Base-by-base conservation (phyloP, 225 moss, liverwort and hornwort genomes). In the Ulota crispa region DNA sequence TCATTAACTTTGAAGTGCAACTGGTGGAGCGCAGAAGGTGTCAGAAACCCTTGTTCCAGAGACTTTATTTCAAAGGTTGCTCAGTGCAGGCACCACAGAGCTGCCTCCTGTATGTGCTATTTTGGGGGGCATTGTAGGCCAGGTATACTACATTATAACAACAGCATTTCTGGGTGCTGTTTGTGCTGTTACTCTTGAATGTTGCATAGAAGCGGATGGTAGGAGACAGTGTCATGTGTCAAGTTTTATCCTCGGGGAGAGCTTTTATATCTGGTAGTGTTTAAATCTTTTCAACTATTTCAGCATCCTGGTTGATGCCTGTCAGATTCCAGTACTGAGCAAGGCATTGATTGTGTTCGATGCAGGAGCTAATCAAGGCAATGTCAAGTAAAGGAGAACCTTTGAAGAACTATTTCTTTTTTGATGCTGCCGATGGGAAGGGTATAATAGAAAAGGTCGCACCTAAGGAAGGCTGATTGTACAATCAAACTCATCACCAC, bases 381-480 rank as follows among this genome's bases (percentile, higher is more conserved):
- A 85, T 90, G 90, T 99, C 99, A 52, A 70, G 93, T 65, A 99
- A 93, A 87, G 99, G 99, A 79, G 99, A 99, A 79, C 99, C 99
- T 19, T 68, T 99, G 55, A 92, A 85, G 76, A 99, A 99, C 68
- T 90, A 75, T 77, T 99, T 99, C 85, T 96, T 99, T 80, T 99
- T 93, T 39, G 92, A 96, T 83, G 89, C 92, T 47, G 53, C 72
- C n/a, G 96, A 96, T 76, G 99, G 99, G 66, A 99, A 96, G 90
- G 99, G 99, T 55, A 47, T 96, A 28, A 92, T 96, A 75, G 99
- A 99, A 76, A 92, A 86, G 47, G 88, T 94, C 52, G 69, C 80
- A 76, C 89, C 91, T 3, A 72, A 80, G 62, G 82, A 69, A 76
- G 85, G 50, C 56, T 72, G 37, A 85, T 27, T 23, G 18, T 36